Evolutionary conservation across 352 stramenopile species (phyloP).

Genomic region (Globisporangium radiosum): DNA sequence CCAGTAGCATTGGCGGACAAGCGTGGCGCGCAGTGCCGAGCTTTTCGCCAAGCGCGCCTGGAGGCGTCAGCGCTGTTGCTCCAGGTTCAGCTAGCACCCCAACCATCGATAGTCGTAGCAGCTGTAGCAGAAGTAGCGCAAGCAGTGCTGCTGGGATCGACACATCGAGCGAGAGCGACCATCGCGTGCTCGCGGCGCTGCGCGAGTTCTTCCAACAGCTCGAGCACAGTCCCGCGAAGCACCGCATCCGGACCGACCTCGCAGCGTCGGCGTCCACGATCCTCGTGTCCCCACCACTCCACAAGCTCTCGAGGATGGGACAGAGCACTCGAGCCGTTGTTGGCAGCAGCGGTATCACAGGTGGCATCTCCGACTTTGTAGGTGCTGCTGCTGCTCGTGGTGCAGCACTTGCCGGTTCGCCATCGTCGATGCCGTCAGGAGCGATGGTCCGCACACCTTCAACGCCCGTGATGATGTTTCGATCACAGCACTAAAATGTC

Average conservation of each 20-base stretch:
- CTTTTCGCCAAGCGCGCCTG: neutral
- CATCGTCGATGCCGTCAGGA: neutral
- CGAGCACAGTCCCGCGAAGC: constrained; percentile 17
- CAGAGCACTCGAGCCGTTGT: neutral
- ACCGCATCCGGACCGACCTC: constrained; percentile 16
- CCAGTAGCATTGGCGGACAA: neutral
- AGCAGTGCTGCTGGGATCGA: neutral
- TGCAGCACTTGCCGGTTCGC: neutral
- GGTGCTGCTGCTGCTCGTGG: neutral
- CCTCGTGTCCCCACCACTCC: neutral
- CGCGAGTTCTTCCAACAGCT: constrained; percentile 22
- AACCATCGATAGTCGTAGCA: too few relatives aligned
- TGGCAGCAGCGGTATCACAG: neutral
- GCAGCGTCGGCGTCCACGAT: neutral
- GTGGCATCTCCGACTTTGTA: neutral
- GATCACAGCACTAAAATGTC: too few relatives aligned
- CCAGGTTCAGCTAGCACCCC: too few relatives aligned
- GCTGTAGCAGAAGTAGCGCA: neutral
- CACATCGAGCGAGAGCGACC: neutral
- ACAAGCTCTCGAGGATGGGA: neutral
- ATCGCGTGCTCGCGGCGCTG: constrained; percentile 16
- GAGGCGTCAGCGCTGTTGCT: neutral
- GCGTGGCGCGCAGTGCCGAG: constrained; percentile 1
- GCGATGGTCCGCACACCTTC: neutral
- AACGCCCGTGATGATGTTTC: neutral